These are phyloP conservation scores for Acrocalymma vagum DNA, from an alignment of 2,329 filamentous ascomycete genomes.

Conservation along the genomic window DNA sequence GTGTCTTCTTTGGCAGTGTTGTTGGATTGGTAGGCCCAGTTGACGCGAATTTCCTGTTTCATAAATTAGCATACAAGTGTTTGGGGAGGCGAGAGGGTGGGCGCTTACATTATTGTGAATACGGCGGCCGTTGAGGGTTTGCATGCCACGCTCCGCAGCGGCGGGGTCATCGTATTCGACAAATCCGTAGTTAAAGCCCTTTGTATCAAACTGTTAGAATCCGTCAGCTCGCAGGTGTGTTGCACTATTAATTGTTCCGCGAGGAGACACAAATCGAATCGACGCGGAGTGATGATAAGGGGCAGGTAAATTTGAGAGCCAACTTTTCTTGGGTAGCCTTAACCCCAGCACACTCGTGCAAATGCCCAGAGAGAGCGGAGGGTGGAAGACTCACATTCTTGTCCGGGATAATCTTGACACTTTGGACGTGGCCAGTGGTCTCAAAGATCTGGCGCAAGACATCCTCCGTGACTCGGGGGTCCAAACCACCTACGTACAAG, in stretches of 20 bases:
- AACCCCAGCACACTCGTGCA: no score
- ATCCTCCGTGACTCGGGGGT: slow-evolving; percentile 94
- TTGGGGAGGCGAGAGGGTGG: slow-evolving; percentile 9
- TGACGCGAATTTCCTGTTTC: slow-evolving; percentile 91
- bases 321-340: no score
- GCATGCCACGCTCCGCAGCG: slow-evolving; percentile 95
- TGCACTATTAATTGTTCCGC: no score
- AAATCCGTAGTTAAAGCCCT: slow-evolving; percentile 99
- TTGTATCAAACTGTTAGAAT: slow-evolving; percentile 52
- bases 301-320: neutral
- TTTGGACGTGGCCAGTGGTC: slow-evolving; percentile 97
- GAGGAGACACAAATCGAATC: no score
- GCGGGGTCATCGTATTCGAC: slow-evolving; percentile 98
- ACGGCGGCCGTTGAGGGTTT: slow-evolving; percentile 91
- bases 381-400: slow-evolving; percentile 82
- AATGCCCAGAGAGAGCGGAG: no score
- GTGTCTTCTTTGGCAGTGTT: slow-evolving; percentile 95
- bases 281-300: no score
- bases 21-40: slow-evolving; percentile 99
- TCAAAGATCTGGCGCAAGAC: slow-evolving; percentile 98
- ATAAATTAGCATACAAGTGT: no score
- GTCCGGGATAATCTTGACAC: slow-evolving; percentile 99
- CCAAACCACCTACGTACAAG: slow-evolving; percentile 92
- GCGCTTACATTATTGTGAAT: slow-evolving; percentile 89
- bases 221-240: slow-evolving; percentile 15